Conservation (phyloP, 805 yeast genomes). For the Priceomyces medius region DNA sequence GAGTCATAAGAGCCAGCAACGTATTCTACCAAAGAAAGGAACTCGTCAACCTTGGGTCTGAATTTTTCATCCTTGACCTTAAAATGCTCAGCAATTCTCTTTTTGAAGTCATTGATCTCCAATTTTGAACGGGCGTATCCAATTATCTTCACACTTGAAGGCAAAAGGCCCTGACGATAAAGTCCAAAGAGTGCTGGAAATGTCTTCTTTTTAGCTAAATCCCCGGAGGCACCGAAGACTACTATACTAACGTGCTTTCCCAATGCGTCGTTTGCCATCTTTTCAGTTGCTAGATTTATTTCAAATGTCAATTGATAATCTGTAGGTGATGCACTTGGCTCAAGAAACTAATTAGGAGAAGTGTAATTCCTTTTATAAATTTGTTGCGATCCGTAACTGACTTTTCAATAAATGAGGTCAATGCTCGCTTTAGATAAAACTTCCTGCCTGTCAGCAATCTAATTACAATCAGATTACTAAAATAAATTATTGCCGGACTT, state of each 20-base stretch:
- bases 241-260: conserved; percentile 69
- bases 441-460: conserved; percentile 2
- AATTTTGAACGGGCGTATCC: conserved; percentile 92
- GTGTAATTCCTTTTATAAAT: not conserved
- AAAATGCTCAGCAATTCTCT: conserved; percentile 64
- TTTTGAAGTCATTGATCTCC: conserved; percentile 62
- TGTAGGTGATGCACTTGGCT: no score
- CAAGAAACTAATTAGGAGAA: no score
- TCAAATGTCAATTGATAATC: not conserved
- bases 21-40: conserved; percentile 65
- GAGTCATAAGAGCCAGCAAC: conserved; percentile 78
- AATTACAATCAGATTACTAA: conserved; percentile 1
- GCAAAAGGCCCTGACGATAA: conserved; percentile 64
- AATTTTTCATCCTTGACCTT: conserved; percentile 46
- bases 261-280: conserved; percentile 42
- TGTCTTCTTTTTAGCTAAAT: conserved; percentile 92
- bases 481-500: not conserved
- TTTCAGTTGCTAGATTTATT: not conserved
- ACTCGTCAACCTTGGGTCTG: conserved; percentile 52
- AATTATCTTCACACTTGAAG: conserved; percentile 66
- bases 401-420: not conserved
- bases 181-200: conserved; percentile 84
- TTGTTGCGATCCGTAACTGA: not conserved
- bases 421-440: not conserved
- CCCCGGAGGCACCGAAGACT: conserved; percentile 95